phyloP scores from a whole-genome alignment of 192 early-diverging fungal genomes.

The Dimargaris xerosporica region DNA sequence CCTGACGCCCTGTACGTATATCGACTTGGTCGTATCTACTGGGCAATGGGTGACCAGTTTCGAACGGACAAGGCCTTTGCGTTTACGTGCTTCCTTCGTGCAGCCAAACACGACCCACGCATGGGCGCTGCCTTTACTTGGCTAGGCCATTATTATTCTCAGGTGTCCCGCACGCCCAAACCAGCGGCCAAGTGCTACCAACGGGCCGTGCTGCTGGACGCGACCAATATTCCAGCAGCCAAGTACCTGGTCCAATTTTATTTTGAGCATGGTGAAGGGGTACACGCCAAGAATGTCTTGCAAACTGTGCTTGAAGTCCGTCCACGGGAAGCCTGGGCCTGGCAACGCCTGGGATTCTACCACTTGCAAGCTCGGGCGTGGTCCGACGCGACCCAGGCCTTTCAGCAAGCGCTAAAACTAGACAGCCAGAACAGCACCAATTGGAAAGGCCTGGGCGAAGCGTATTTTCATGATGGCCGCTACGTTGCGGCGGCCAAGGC shows the following conservation, averaged over 20 bases:
- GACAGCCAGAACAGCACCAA: constrained; percentile 40
- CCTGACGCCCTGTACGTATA: constrained; percentile 39
- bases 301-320: constrained; percentile 20
- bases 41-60: constrained; percentile 53
- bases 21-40: constrained; percentile 57
- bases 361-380: constrained; percentile 32
- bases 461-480: constrained; percentile 48
- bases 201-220: constrained; percentile 59
- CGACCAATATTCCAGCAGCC: constrained; percentile 48
- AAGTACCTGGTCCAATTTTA: constrained; percentile 46
- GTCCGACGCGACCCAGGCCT: constrained; percentile 42
- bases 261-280: constrained; percentile 24
- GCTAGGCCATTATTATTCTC: constrained; percentile 67
- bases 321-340: constrained; percentile 54
- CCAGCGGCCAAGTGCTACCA: constrained; percentile 72
- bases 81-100: constrained; percentile 47
- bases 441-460: constrained; percentile 72
- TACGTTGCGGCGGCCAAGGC: constrained; percentile 65
- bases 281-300: constrained; percentile 35
- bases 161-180: constrained; percentile 40
- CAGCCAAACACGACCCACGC: constrained; percentile 51
- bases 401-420: constrained; percentile 70
- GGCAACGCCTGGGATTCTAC: constrained; percentile 61
- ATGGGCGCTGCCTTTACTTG: constrained; percentile 51
- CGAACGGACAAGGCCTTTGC: constrained; percentile 41